phyloP scores from a whole-genome alignment of 2,329 filamentous ascomycete species.

The Verticillium tricorpus region DNA sequence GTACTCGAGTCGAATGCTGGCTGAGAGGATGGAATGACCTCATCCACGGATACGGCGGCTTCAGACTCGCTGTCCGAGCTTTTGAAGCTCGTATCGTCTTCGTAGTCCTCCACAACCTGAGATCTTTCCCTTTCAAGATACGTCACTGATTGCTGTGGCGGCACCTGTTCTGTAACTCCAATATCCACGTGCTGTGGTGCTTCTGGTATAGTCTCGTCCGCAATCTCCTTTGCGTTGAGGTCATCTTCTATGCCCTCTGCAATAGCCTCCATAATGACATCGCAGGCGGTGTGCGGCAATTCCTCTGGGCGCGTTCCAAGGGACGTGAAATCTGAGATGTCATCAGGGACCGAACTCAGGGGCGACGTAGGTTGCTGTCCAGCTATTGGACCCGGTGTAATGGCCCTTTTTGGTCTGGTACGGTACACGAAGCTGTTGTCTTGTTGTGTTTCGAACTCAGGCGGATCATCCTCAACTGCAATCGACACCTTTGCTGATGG shows the following conservation, averaged over 20 bases:
- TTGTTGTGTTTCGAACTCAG: conserved; percentile 20
- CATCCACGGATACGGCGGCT: not conserved
- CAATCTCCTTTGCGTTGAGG: not conserved
- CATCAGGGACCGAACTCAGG: not conserved
- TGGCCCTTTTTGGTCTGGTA: conserved; percentile 5
- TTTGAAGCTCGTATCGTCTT: not conserved
- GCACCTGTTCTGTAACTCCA: not conserved
- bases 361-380: not conserved
- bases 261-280: not conserved
- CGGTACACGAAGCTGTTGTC: conserved; percentile 29
- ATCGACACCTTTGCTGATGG: not conserved
- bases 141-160: not conserved
- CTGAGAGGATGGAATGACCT: not conserved
- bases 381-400: not conserved
- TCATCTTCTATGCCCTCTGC: not conserved
- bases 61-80: not conserved
- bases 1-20: not conserved
- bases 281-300: too few species aligned
- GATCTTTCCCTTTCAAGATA: not conserved
- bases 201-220: not conserved
- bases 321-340: not conserved
- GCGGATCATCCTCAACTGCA: not conserved
- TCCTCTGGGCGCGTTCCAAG: not conserved
- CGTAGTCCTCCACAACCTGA: not conserved
- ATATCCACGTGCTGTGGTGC: not conserved